Evolutionary conservation across 129 eudicot genomes (phyloP).

Genomic region (Sambucus nigra): DNA sequence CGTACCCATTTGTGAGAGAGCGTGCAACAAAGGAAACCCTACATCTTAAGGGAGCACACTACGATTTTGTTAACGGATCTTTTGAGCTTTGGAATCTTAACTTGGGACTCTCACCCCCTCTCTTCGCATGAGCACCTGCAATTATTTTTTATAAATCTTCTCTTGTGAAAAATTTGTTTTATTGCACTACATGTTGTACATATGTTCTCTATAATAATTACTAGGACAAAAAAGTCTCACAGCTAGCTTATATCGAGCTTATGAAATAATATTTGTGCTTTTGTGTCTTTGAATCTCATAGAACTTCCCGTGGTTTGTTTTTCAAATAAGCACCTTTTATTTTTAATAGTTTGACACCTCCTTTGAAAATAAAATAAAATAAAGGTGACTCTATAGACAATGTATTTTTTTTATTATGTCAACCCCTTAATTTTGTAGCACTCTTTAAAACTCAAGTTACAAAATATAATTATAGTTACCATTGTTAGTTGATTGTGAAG

Average conservation of each 20-base stretch:
- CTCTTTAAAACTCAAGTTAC: too few species aligned
- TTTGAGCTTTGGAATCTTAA: slow-evolving; percentile 84
- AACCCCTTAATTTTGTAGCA: too few species aligned
- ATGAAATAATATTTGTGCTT: neutral
- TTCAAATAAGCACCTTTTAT: neutral
- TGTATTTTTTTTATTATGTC: too few species aligned
- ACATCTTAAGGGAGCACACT: slow-evolving; percentile 73
- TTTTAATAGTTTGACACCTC: too few species aligned
- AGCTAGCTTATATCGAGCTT: neutral
- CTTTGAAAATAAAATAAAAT: too few species aligned
- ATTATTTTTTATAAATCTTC: neutral
- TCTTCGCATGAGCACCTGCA: slow-evolving; percentile 11
- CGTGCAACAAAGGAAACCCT: slow-evolving; percentile 52
- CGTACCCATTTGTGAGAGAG: slow-evolving; percentile 85
- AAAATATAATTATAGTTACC: too few species aligned
- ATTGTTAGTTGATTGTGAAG: too few species aligned
- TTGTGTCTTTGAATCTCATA: neutral
- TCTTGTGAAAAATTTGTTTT: neutral
- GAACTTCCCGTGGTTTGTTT: neutral
- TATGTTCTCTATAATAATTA: neutral
- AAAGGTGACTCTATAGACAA: too few species aligned
- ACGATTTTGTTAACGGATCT: slow-evolving; percentile 70
- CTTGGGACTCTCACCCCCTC: slow-evolving; percentile 41
- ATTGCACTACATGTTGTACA: neutral
- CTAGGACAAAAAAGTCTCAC: neutral